A percentile compares a stretch with the other conserved stretches of the same genome.
phyloP scores from a whole-genome alignment of 495 filamentous ascomycete species.

The Annulohypoxylon nitens region DNA sequence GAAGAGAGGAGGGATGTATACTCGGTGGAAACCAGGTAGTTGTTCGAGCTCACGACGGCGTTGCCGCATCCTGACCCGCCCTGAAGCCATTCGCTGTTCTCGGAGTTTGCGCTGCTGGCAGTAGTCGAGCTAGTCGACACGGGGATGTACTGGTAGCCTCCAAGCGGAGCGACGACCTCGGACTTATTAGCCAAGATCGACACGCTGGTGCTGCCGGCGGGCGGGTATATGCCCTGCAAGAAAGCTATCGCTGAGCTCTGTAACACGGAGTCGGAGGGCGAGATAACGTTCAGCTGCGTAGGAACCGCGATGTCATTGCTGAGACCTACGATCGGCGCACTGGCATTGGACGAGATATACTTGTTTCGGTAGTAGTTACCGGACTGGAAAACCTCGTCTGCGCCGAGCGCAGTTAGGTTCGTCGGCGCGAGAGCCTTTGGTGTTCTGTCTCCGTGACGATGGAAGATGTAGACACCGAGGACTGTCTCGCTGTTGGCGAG shows the following conservation, averaged over 20 bases:
- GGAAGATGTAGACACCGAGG: constrained; percentile 78
- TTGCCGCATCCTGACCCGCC: constrained; percentile 71
- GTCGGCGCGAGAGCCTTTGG: constrained; percentile 67
- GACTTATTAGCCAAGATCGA: constrained; percentile 72
- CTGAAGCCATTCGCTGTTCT: constrained; percentile 70
- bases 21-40: constrained; percentile 73
- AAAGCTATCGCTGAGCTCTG: constrained; percentile 80
- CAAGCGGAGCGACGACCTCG: constrained; percentile 68
- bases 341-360: constrained; percentile 64
- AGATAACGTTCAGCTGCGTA: constrained; percentile 71
- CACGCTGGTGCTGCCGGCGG: constrained; percentile 63
- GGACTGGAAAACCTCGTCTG: constrained; percentile 71
- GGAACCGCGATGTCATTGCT: constrained; percentile 69
- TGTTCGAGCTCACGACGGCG: constrained; percentile 75
- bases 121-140: constrained; percentile 65
- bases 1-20: constrained; percentile 64
- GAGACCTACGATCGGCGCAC: constrained; percentile 56
- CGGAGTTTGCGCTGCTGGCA: constrained; percentile 68
- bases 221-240: constrained; percentile 85
- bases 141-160: constrained; percentile 80
- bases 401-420: constrained; percentile 75
- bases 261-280: constrained; percentile 72
- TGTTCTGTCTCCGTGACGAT: constrained; percentile 79
- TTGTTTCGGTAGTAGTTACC: constrained; percentile 71
- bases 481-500: constrained; percentile 67